Evolutionary conservation across 2,329 filamentous ascomycete genomes (phyloP).

Genomic region (Aspergillus sp.): DNA sequence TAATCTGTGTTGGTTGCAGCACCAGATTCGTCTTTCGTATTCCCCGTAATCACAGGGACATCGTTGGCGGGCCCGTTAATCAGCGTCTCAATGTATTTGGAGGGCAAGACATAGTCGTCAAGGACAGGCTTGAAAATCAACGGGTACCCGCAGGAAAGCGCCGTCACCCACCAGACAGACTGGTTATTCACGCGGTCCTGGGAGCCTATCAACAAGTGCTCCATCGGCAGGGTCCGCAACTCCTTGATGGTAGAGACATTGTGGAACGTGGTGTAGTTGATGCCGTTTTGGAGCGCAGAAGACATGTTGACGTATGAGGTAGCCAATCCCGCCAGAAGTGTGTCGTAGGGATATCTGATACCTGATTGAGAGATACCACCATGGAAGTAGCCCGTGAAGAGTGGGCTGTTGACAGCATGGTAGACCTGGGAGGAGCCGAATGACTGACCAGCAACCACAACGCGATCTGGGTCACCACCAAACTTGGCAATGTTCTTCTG

Average conservation of each 20-base stretch:
- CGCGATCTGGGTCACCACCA: slow-evolving; percentile 49
- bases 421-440: slow-evolving; percentile 31
- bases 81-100: slow-evolving; percentile 25
- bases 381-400: slow-evolving; percentile 30
- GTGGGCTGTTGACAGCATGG: slow-evolving; percentile 28
- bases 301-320: slow-evolving; percentile 29
- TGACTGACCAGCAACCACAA: slow-evolving; percentile 41
- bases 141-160: slow-evolving; percentile 5
- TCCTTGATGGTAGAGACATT: slow-evolving; percentile 23
- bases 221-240: slow-evolving; percentile 21
- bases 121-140: slow-evolving; percentile 30
- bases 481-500: slow-evolving; percentile 51
- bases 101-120: slow-evolving; percentile 24
- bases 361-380: slow-evolving; percentile 30
- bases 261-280: slow-evolving; percentile 22
- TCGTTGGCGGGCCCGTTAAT: slow-evolving; percentile 29
- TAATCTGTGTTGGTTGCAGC: slow-evolving; percentile 20
- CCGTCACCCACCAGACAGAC: slow-evolving; percentile 8
- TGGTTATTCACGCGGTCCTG: slow-evolving; percentile 22
- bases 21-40: slow-evolving; percentile 33
- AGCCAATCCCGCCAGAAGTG: slow-evolving; percentile 27
- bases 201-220: slow-evolving; percentile 23
- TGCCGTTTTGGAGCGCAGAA: slow-evolving; percentile 21
- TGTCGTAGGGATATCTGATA: slow-evolving; percentile 28
- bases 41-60: slow-evolving; percentile 37